A percentile compares a stretch with the other conserved stretches of the same genome.
These are phyloP conservation scores for Rhododendron williamsianum DNA, from an alignment of 148 eudicot species.

Conservation along the genomic window DNA sequence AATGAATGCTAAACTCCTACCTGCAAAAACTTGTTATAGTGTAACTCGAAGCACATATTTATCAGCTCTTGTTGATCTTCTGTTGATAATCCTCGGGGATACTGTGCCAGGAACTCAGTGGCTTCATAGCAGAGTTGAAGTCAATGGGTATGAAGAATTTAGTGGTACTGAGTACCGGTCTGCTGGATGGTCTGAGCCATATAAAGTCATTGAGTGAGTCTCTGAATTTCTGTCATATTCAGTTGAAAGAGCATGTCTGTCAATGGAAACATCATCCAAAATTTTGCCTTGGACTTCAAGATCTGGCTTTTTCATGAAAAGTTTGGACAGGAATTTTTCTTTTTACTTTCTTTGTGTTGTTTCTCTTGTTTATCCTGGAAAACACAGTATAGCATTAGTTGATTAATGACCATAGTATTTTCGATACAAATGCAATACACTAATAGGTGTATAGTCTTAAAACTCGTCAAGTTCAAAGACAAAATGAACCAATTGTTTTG, in stretches of 20 bases:
- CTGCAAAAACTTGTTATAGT: not conserved
- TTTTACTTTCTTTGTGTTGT: not conserved
- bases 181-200: conserved; percentile 93
- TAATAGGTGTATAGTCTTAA: not conserved
- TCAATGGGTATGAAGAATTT: conserved; percentile 89
- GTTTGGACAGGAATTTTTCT: not conserved
- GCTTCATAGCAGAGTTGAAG: conserved; percentile 96
- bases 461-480: not conserved
- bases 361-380: not conserved
- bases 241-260: not conserved
- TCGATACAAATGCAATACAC: not conserved
- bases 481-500: not conserved
- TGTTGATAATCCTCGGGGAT: not conserved
- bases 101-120: conserved; percentile 69
- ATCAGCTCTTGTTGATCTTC: not conserved
- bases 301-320: not conserved
- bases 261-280: not conserved
- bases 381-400: not conserved
- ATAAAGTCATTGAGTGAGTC: conserved; percentile 75
- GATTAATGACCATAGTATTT: not conserved
- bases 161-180: conserved; percentile 84
- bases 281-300: not conserved
- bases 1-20: not conserved
- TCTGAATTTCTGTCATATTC: not conserved
- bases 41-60: not conserved